Evolutionary conservation across 148 eudicot genomes (phyloP), one percentile per base, ranked within the genome.

Genomic region (Limonium bicolor): DNA sequence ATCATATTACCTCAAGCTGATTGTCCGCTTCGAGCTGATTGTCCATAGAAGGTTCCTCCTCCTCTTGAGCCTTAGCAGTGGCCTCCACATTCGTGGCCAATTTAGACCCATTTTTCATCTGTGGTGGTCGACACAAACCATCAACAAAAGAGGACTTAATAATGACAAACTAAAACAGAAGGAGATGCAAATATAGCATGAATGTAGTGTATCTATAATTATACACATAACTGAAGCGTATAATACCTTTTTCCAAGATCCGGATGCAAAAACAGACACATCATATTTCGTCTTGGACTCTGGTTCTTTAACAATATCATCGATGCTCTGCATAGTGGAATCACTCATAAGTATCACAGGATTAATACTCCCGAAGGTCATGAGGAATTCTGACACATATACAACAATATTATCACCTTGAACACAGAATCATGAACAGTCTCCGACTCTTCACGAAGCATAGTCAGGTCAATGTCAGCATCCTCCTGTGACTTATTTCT

Each of bases 241-340:
- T n/a, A n/a, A 27, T 45, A 71, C 99, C 83, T 85, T 86, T 55
- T 74, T 80, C 94, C 80, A 78, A 15, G 95, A 66, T 59, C 83
- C 79, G 20, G 76, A 46, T 28, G 88, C 71, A 10, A 69, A 66
- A 61, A 78, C 58, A 63, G 94, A 70, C 54, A 92, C 88, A 53
- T 85, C 95, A 64, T 67, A 79, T 39, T 64, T 51, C n/a, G 78
- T 71, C 70, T 69, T 85, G 41, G 76, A 62, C 31, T 70, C 70
- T 39, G 86, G 76, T 58, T 65, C 71, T 59, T 73, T 61, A 42
- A 46, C 64, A 20, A 65, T 61, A 16, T 69, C 94, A 39, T 69
- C 68, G 44, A 73, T 50, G 54, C 64, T 69, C 99, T 92, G 67
- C 61, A 56, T 43, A 46, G 1, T 6, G 27, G 14, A 24, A 24